A percentile compares a stretch with the other conserved stretches of the same genome.
Evolutionary conservation across 2,329 filamentous ascomycete species (phyloP).

Genomic region (Chaetomium olivaceum): DNA sequence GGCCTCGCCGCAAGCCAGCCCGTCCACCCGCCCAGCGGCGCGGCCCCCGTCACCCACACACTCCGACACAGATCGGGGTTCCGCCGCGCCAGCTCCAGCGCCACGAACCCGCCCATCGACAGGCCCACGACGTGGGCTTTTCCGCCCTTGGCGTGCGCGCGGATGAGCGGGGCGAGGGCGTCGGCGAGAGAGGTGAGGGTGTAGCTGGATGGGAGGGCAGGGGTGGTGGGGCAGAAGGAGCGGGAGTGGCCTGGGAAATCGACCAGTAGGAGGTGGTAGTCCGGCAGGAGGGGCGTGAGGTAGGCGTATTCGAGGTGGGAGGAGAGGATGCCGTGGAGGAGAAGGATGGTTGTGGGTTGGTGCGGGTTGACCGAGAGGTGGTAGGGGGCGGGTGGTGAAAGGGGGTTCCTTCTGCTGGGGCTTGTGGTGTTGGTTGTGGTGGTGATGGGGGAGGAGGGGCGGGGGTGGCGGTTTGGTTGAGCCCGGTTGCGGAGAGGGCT

Average conservation of each 20-base stretch:
- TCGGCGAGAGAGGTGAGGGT: conserved; percentile 33
- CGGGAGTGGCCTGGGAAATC: conserved; percentile 45
- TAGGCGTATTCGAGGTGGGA: conserved; percentile 47
- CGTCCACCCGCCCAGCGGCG: not conserved
- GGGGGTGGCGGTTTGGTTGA: not conserved
- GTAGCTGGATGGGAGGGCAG: not conserved
- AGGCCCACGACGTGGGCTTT: conserved; percentile 44
- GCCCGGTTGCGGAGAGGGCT: not conserved
- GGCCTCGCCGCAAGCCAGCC: not conserved
- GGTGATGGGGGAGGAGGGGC: not conserved
- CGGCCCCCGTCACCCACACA: conserved; percentile 30
- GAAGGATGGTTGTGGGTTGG: conserved; percentile 41
- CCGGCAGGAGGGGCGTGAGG: conserved; percentile 39
- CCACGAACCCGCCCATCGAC: conserved; percentile 44
- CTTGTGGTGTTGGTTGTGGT: not conserved
- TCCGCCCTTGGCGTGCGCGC: conserved; percentile 39
- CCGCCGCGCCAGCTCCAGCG: conserved; percentile 38
- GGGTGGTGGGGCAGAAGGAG: conserved; percentile 36
- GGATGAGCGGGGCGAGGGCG: conserved; percentile 35
- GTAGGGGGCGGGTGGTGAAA: not conserved
- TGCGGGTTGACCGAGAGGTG: not conserved
- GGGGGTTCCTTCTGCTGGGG: no score
- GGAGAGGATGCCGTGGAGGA: conserved; percentile 53
- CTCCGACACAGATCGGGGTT: conserved; percentile 40
- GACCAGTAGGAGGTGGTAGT: conserved; percentile 44